Evolutionary conservation across 345 rosid species (phyloP).

Genomic region (Euphorbia peplus): DNA sequence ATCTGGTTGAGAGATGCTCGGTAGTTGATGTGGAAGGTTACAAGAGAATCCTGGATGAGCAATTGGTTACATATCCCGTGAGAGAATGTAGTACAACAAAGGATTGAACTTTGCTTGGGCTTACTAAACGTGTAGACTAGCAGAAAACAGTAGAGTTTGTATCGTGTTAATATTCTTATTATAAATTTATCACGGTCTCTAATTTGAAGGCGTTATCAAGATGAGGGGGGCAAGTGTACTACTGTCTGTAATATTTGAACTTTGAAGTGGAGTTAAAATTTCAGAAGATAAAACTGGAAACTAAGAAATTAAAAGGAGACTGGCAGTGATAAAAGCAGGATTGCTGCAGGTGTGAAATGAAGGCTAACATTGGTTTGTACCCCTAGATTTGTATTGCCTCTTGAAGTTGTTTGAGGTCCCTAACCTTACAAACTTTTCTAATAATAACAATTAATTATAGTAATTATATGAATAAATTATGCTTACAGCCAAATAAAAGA

Average conservation of each 20-base stretch:
- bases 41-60: conserved; percentile 19
- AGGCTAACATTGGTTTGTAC: too few species aligned
- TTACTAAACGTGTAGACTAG: not conserved
- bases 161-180: not conserved
- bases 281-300: not conserved
- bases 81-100: not conserved
- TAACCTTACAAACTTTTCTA: too few species aligned
- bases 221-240: not conserved
- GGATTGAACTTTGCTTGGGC: not conserved
- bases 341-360: too few species aligned
- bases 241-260: too few species aligned
- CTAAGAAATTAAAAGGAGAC: not conserved
- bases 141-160: not conserved
- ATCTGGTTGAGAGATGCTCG: conserved; percentile 23
- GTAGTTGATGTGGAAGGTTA: conserved; percentile 18
- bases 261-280: not conserved
- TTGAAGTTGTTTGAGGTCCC: too few species aligned
- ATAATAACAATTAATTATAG: too few species aligned
- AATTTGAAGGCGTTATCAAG: not conserved
- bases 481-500: too few species aligned
- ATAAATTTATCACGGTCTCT: not conserved
- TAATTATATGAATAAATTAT: too few species aligned
- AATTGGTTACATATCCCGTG: not conserved
- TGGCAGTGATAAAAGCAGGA: not conserved
- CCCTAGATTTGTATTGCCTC: too few species aligned